Conservation (phyloP, 371 early-diverging fungal species). For the Scutellospora calospora region DNA sequence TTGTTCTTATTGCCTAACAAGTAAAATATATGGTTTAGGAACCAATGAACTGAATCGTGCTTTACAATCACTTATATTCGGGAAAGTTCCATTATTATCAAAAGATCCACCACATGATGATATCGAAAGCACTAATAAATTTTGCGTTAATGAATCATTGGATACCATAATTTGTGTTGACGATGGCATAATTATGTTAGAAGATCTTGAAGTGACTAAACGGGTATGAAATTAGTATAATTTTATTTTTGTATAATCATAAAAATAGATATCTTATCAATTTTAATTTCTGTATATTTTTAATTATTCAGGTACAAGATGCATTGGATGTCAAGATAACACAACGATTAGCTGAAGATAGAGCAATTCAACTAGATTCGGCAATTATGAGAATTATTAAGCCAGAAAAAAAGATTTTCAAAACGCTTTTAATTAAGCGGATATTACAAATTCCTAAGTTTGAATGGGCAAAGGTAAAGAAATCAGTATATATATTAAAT, state of each 20-base stretch:
- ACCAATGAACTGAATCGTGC: not conserved
- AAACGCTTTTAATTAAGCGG: not conserved
- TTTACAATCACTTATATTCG: not conserved
- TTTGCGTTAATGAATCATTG: not conserved
- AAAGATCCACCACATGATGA: not conserved
- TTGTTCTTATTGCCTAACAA: not conserved
- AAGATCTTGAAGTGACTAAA: not conserved
- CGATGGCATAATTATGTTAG: not conserved
- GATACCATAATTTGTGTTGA: not conserved
- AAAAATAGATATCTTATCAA: not conserved
- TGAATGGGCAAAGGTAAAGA: not conserved
- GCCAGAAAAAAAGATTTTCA: not conserved
- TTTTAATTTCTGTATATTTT: not conserved
- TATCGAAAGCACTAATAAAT: not conserved
- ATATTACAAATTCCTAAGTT: not conserved
- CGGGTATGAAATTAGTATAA: not conserved
- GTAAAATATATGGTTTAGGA: not conserved
- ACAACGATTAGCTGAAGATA: not conserved
- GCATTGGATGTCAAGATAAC: not conserved
- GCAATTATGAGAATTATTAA: not conserved
- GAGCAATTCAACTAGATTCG: not conserved
- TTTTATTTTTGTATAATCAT: not conserved
- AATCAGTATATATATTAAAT: not conserved
- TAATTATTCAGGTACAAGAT: not conserved
- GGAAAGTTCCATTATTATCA: not conserved